phyloP scores from a whole-genome alignment of 2,329 filamentous ascomycete species.

The Tolypocladium ovalisporum region DNA sequence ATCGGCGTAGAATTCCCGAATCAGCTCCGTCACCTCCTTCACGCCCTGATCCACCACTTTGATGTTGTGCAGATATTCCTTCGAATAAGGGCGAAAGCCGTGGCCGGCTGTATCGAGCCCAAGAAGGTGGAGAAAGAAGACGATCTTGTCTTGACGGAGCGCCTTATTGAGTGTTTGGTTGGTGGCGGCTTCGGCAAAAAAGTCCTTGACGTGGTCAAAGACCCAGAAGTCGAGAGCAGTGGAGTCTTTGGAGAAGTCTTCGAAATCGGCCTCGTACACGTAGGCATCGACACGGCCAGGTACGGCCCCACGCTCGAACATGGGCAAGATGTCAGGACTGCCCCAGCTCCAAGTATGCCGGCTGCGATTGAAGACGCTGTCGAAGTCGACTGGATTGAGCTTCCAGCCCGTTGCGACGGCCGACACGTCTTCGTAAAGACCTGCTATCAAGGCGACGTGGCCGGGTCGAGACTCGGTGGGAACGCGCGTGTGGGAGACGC shows the following conservation, averaged over 20 bases:
- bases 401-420: slow-evolving; percentile 98
- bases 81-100: slow-evolving; percentile 77
- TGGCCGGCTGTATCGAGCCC: slow-evolving; percentile 90
- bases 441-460: slow-evolving; percentile 93
- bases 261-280: slow-evolving; percentile 71
- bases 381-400: slow-evolving; percentile 94
- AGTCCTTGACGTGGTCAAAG: slow-evolving; percentile 80
- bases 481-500: slow-evolving; percentile 91
- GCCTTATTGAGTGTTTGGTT: slow-evolving; percentile 65
- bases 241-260: slow-evolving; percentile 82
- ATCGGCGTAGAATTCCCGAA: slow-evolving; percentile 77
- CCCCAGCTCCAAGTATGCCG: slow-evolving; percentile 99
- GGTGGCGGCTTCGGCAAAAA: slow-evolving; percentile 70
- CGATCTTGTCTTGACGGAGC: slow-evolving; percentile 71
- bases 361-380: slow-evolving; percentile 96
- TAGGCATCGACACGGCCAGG: slow-evolving; percentile 81
- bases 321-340: slow-evolving; percentile 90
- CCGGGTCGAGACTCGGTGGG: slow-evolving; percentile 94
- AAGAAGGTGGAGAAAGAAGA: slow-evolving; percentile 91
- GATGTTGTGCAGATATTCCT: slow-evolving; percentile 90
- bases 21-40: slow-evolving; percentile 66
- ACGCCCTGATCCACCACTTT: slow-evolving; percentile 89
- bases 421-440: slow-evolving; percentile 95
- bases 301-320: slow-evolving; percentile 91
- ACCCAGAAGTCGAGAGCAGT: slow-evolving; percentile 84